These are phyloP conservation scores for Lavandula angustifolia DNA, from an alignment of 257 asterid species.

Conservation along the genomic window DNA sequence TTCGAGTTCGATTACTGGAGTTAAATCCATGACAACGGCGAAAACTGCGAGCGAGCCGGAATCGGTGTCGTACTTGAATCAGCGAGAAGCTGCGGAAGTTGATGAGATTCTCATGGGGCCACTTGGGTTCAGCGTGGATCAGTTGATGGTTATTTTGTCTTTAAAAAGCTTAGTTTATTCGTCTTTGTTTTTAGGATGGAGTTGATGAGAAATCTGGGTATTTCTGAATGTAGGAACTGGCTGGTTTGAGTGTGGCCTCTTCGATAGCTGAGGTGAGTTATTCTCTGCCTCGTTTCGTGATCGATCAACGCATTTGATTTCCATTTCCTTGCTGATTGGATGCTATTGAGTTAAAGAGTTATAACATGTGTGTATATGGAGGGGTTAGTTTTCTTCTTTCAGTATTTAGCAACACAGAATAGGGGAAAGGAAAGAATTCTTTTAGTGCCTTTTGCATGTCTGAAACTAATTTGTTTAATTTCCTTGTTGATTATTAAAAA, in stretches of 20 bases:
- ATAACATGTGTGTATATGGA: background rate
- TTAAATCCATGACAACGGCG: conserved; percentile 59
- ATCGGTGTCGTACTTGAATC: conserved; percentile 61
- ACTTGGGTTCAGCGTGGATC: conserved; percentile 94
- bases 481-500: conserved; percentile 2
- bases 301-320: background rate
- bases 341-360: conserved; percentile 20
- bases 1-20: conserved; percentile 39
- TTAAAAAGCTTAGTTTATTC: background rate
- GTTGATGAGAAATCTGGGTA: conserved; percentile 21
- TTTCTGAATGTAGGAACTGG: conserved; percentile 71
- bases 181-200: conserved; percentile 15
- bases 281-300: background rate
- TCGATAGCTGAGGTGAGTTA: conserved; percentile 77
- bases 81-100: conserved; percentile 82
- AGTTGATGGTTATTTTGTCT: conserved; percentile 63
- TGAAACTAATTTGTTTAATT: background rate
- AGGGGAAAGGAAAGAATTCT: background rate
- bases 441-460: background rate
- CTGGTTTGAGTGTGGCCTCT: conserved; percentile 96
- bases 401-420: conserved; percentile 9
- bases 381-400: background rate
- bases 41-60: conserved; percentile 52
- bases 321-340: conserved; percentile 2
- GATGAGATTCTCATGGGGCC: conserved; percentile 96